Percentiles rank a stretch among this genome's conserved stretches.
Conservation (phyloP, 805 yeast species). For the Kuraishia capsulata region DNA sequence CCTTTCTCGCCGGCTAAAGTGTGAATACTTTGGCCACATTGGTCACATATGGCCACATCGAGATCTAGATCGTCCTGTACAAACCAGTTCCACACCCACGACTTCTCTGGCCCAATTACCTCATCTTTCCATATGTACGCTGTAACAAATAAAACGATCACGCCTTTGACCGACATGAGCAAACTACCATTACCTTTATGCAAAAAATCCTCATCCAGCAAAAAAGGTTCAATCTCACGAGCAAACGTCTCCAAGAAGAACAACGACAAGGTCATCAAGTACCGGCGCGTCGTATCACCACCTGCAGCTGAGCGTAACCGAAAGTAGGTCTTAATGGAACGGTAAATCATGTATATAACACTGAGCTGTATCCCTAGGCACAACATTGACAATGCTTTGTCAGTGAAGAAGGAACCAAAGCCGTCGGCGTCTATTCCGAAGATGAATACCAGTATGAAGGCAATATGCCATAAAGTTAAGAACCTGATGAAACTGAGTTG, state of each 20-base stretch:
- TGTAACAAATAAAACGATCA: no score
- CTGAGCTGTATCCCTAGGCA: slow-evolving; percentile 12
- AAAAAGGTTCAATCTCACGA: no score
- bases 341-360: slow-evolving; percentile 7
- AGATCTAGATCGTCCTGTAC: slow-evolving; percentile 38
- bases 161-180: no score
- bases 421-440: slow-evolving; percentile 19
- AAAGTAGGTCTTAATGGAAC: slow-evolving; percentile 13
- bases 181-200: no score
- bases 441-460: slow-evolving; percentile 16
- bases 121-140: no score
- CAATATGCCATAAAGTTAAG: slow-evolving; percentile 9
- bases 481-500: slow-evolving; percentile 9
- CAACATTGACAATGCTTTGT: slow-evolving; percentile 9
- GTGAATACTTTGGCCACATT: slow-evolving; percentile 38
- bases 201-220: no score
- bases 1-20: slow-evolving; percentile 46
- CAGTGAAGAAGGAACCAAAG: slow-evolving; percentile 18
- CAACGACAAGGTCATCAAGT: slow-evolving; percentile 9
- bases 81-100: slow-evolving; percentile 61
- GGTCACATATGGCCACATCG: slow-evolving; percentile 44
- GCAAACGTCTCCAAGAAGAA: no score
- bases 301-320: slow-evolving; percentile 5
- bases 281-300: slow-evolving; percentile 4
- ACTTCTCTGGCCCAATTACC: no score